Evolutionary conservation across 495 filamentous ascomycete species (phyloP).

Genomic region (Hapsidospora chrysogenum): DNA sequence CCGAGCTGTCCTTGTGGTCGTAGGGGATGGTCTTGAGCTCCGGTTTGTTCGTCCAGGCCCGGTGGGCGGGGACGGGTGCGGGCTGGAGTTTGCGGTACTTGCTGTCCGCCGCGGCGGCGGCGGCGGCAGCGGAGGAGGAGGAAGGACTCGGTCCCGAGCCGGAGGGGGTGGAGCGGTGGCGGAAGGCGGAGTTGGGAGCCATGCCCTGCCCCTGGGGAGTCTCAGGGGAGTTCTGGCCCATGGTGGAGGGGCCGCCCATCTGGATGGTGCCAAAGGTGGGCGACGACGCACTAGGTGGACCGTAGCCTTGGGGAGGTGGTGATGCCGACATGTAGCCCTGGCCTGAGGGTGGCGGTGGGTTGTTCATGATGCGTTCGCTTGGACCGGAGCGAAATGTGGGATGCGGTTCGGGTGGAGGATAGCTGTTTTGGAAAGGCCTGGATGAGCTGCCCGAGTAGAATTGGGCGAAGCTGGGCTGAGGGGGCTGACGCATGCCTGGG

Average conservation of each 20-base stretch:
- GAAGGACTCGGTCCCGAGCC: constrained; percentile 11
- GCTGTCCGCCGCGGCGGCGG: not conserved
- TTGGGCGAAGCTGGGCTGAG: constrained; percentile 12
- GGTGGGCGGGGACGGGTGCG: constrained; percentile 27
- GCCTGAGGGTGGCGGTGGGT: too few relatives aligned
- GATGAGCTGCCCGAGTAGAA: constrained; percentile 18
- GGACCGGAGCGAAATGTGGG: not conserved
- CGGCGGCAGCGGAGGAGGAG: constrained; percentile 10
- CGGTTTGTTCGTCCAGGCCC: constrained; percentile 19
- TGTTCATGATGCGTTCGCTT: not conserved
- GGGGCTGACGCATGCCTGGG: constrained; percentile 4
- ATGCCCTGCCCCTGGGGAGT: constrained; percentile 4
- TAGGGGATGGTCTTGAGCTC: constrained; percentile 30
- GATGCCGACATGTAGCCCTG: constrained; percentile 1
- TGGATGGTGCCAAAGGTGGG: not conserved
- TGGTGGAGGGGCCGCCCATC: constrained; percentile 1
- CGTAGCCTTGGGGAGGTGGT: not conserved
- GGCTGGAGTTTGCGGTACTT: constrained; percentile 32
- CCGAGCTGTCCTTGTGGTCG: constrained; percentile 28
- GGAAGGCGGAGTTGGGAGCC: constrained; percentile 1
- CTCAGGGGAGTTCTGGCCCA: constrained; percentile 9
- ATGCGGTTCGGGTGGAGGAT: constrained; percentile 6
- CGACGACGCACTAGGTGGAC: not conserved
- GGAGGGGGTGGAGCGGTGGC: constrained; percentile 3
- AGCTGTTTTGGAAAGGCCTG: constrained; percentile 24